These are phyloP conservation scores for Galerina marginata DNA, from an alignment of 768 basidiomycete species.

Conservation along the genomic window DNA sequence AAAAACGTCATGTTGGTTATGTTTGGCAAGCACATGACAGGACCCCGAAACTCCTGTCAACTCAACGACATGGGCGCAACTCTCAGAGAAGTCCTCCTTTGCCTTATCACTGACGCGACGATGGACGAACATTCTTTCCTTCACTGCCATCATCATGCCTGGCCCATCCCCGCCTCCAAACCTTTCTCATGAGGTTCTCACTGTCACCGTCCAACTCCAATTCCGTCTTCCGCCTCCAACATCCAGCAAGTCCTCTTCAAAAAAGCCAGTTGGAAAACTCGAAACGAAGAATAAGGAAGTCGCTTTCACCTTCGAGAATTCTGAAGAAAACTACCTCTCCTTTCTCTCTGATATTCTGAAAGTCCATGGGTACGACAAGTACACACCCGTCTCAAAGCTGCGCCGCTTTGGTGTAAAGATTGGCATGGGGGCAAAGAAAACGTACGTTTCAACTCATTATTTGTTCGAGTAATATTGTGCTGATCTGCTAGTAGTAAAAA, in stretches of 20 bases:
- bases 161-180: neutral
- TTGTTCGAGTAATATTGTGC: neutral
- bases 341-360: slow-evolving; percentile 12
- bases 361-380: slow-evolving; percentile 12
- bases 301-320: neutral
- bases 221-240: neutral
- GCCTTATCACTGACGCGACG: too few relatives aligned
- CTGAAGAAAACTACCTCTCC: slow-evolving; percentile 2
- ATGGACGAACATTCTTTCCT: too few relatives aligned
- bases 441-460: slow-evolving; percentile 7
- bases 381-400: slow-evolving; percentile 3
- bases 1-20: too few relatives aligned
- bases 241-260: neutral
- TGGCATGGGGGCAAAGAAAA: neutral
- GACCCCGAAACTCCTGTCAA: too few relatives aligned
- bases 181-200: neutral
- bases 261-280: neutral
- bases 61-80: too few relatives aligned
- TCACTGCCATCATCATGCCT: neutral
- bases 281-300: neutral
- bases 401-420: neutral
- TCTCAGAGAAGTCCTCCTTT: too few relatives aligned
- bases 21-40: too few relatives aligned
- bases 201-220: neutral
- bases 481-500: slow-evolving; percentile 18